These are phyloP conservation scores for Wallacemonas sp. DNA, from an alignment of 208 protist species.

Conservation along the genomic window DNA sequence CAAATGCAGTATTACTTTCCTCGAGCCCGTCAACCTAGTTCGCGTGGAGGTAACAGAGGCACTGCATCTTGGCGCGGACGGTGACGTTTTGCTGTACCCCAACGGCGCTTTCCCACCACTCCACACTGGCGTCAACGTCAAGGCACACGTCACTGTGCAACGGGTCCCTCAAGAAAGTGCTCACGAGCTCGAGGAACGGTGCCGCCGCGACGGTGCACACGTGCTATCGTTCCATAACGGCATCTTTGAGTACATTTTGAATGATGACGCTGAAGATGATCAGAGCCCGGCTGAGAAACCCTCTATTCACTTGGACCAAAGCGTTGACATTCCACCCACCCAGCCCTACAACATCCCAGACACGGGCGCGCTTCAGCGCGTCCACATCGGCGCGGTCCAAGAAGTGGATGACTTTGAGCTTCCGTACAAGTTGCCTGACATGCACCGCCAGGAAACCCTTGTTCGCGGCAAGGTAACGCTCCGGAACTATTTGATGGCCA, in stretches of 20 bases:
- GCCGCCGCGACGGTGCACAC: background rate
- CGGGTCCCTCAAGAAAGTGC: conserved; percentile 24
- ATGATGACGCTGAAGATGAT: conserved; percentile 5
- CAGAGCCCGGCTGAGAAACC: background rate
- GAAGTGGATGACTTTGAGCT: conserved; percentile 44
- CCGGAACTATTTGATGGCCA: conserved; percentile 17
- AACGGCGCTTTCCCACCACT: conserved; percentile 24
- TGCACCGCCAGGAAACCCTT: conserved; percentile 19
- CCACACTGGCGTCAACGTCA: conserved; percentile 55
- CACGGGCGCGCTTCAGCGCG: background rate
- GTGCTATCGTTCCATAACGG: background rate
- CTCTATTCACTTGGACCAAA: background rate
- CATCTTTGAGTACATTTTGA: conserved; percentile 6
- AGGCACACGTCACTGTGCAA: conserved; percentile 65
- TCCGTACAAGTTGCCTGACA: conserved; percentile 62
- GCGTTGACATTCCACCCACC: background rate
- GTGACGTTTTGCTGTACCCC: conserved; percentile 71
- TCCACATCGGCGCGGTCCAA: conserved; percentile 1
- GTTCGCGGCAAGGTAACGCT: conserved; percentile 7
- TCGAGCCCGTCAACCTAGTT: conserved; percentile 83
- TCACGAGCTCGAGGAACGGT: background rate
- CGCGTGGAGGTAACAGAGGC: conserved; percentile 61
- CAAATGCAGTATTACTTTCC: conserved; percentile 62
- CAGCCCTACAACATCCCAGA: conserved; percentile 7
- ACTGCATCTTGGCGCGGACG: conserved; percentile 49